A percentile compares a stretch with the other conserved stretches of the same genome.
Evolutionary conservation across 805 yeast species (phyloP).

Genomic region (Zygotorulaspora chibaensis): DNA sequence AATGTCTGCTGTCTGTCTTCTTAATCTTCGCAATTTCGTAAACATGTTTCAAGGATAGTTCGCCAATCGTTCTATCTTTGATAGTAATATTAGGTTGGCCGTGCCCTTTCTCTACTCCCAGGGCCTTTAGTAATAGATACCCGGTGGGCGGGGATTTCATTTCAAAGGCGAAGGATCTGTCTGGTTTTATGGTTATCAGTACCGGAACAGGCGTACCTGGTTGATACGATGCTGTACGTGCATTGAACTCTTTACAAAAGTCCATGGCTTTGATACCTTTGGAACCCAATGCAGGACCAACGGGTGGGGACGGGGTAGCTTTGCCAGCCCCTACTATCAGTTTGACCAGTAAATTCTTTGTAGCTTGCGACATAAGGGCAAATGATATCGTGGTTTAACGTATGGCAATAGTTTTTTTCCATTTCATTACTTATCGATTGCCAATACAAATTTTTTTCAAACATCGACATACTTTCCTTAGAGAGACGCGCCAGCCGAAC

Average conservation of each 20-base stretch:
- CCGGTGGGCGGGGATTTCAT: slow-evolving; percentile 90
- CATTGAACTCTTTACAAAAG: slow-evolving; percentile 97
- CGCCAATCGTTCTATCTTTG: slow-evolving; percentile 48
- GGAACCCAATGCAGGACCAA: slow-evolving; percentile 97
- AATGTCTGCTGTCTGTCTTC: slow-evolving; percentile 77
- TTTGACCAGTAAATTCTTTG: slow-evolving; percentile 70
- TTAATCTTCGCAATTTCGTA: slow-evolving; percentile 94
- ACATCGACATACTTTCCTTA: too few relatives aligned
- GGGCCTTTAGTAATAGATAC: slow-evolving; percentile 73
- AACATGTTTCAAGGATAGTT: slow-evolving; percentile 74
- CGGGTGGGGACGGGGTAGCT: slow-evolving; percentile 98
- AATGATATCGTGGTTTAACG: neutral
- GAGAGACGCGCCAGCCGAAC: too few relatives aligned
- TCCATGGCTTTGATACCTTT: slow-evolving; percentile 98
- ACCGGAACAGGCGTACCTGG: slow-evolving; percentile 92
- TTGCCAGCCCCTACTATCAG: slow-evolving; percentile 94
- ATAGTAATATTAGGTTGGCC: slow-evolving; percentile 42
- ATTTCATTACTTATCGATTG: neutral
- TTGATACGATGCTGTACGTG: slow-evolving; percentile 81
- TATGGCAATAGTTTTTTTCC: neutral
- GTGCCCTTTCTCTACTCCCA: slow-evolving; percentile 71
- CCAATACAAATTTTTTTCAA: too few relatives aligned
- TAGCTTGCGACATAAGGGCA: slow-evolving; percentile 33
- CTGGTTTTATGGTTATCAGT: slow-evolving; percentile 81
- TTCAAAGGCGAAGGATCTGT: slow-evolving; percentile 81